These are phyloP conservation scores for Penicillium sp. DNA, from an alignment of 2,329 filamentous ascomycete genomes.

Conservation along the genomic window DNA sequence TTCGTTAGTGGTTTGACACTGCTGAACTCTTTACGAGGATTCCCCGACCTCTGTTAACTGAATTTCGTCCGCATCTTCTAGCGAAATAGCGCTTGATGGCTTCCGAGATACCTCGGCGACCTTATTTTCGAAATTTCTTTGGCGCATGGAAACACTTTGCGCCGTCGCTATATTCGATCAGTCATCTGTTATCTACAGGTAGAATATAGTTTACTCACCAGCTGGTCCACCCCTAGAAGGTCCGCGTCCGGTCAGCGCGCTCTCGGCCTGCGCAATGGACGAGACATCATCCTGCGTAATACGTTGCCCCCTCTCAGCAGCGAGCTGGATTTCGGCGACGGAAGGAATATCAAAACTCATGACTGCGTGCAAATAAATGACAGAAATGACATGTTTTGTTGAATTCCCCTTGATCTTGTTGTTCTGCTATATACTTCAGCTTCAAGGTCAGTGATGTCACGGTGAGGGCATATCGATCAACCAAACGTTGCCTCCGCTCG, in stretches of 20 bases:
- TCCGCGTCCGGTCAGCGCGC: conserved; percentile 30
- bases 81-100: conserved; percentile 33
- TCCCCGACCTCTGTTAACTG: conserved; percentile 31
- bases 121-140: conserved; percentile 36
- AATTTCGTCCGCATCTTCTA: conserved; percentile 32
- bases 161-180: conserved; percentile 27
- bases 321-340: conserved; percentile 32
- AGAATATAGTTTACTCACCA: conserved; percentile 18
- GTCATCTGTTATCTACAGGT: not conserved
- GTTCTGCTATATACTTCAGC: conserved; percentile 11
- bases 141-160: conserved; percentile 32
- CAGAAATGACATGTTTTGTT: not conserved
- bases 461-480: conserved; percentile 19
- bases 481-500: conserved; percentile 13
- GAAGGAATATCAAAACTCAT: conserved; percentile 29
- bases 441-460: conserved; percentile 26
- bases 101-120: conserved; percentile 33
- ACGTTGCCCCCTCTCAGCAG: conserved; percentile 31
- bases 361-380: not conserved
- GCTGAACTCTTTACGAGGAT: not conserved
- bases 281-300: conserved; percentile 35
- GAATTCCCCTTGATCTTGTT: not conserved
- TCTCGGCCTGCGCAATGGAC: conserved; percentile 33
- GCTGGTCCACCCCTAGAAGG: conserved; percentile 34
- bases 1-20: not conserved